These are phyloP conservation scores for Fusarium dimerum DNA, from an alignment of 2,329 filamentous ascomycete species.

Conservation along the genomic window DNA sequence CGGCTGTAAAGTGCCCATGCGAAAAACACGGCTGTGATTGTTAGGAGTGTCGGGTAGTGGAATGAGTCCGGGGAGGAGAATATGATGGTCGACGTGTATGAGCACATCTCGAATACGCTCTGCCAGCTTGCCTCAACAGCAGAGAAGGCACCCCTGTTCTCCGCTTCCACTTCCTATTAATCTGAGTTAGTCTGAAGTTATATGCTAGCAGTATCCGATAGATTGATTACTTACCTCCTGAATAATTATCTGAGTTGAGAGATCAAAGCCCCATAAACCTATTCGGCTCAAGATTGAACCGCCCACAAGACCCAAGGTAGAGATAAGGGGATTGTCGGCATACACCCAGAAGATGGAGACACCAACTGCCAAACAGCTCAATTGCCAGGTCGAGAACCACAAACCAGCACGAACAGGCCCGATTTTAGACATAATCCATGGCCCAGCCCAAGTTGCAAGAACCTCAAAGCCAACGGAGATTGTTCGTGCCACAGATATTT, in stretches of 20 bases:
- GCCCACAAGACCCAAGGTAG: conserved; percentile 49
- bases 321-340: conserved; percentile 32
- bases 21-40: conserved; percentile 49
- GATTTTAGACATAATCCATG: conserved; percentile 54
- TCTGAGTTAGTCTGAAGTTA: background rate
- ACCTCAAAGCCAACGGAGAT: conserved; percentile 58
- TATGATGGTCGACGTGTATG: conserved; percentile 65
- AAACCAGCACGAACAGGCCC: conserved; percentile 65
- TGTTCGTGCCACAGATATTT: conserved; percentile 55
- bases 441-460: conserved; percentile 60
- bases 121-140: conserved; percentile 68
- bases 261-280: conserved; percentile 63
- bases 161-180: conserved; percentile 51
- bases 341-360: conserved; percentile 43
- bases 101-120: conserved; percentile 69
- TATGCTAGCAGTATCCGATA: background rate
- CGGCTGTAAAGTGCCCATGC: conserved; percentile 32
- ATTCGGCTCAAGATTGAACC: conserved; percentile 58
- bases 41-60: conserved; percentile 61
- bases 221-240: conserved; percentile 51
- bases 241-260: conserved; percentile 60
- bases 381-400: conserved; percentile 71
- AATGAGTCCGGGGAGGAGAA: conserved; percentile 67
- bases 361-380: conserved; percentile 52
- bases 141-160: conserved; percentile 68